A percentile compares a stretch with the other conserved stretches of the same genome.
phyloP scores from a whole-genome alignment of 2,329 filamentous ascomycete species.

The Microcyclospora tardicrescens region DNA sequence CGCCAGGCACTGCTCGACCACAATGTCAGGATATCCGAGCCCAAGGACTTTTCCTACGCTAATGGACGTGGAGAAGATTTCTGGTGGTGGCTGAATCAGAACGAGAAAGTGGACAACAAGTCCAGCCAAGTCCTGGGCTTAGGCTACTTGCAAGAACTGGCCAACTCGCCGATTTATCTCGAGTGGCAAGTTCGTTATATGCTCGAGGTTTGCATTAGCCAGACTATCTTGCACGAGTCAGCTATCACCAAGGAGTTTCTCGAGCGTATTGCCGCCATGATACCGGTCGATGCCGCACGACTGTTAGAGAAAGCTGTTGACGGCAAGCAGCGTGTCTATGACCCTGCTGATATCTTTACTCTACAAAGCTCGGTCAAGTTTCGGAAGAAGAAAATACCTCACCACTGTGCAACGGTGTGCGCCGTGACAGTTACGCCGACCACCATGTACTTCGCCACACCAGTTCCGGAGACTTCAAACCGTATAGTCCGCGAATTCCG shows the following conservation, averaged over 20 bases:
- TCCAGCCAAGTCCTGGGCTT: constrained; percentile 3
- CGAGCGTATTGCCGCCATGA: constrained; percentile 41
- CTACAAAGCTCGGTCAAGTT: constrained; percentile 27
- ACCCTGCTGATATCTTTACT: constrained; percentile 61
- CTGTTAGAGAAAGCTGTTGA: constrained; percentile 65
- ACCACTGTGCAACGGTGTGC: constrained; percentile 61
- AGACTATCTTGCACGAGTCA: constrained; percentile 62
- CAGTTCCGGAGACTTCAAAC: constrained; percentile 75
- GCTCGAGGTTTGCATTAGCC: constrained; percentile 84
- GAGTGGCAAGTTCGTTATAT: constrained; percentile 70
- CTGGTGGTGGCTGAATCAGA: constrained; percentile 4
- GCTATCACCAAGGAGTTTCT: constrained; percentile 58
- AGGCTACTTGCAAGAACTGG: constrained; percentile 10
- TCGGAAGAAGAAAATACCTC: constrained; percentile 31
- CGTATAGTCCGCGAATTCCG: constrained; percentile 65
- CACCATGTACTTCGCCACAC: constrained; percentile 63
- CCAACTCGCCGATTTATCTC: constrained; percentile 15
- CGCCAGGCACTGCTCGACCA: constrained; percentile 52
- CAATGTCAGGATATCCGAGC: constrained; percentile 46
- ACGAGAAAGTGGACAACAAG: background rate
- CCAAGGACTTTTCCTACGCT: background rate
- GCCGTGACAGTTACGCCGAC: constrained; percentile 75
- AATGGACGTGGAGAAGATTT: background rate
- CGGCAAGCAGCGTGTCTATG: constrained; percentile 45
- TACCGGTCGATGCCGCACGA: constrained; percentile 40